Base-by-base conservation (phyloP, 2,329 filamentous ascomycete species). In the Aspergillus candidus region DNA sequence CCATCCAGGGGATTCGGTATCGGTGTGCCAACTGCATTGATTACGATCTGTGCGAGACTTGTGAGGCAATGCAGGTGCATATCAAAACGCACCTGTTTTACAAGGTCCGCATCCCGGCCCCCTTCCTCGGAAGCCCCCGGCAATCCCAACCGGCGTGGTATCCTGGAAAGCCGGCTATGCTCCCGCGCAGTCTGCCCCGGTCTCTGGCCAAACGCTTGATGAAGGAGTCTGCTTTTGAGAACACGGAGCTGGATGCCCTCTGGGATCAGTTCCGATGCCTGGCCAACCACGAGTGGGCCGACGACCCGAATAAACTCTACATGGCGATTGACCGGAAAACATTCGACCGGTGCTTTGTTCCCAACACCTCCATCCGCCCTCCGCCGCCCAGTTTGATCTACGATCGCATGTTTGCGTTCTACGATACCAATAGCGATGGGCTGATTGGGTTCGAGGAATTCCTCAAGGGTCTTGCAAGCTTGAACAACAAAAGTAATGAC, bases 231-330 rank as follows among this genome's bases (percentile, higher is more conserved):
- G 82, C 82, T 13, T 87, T 94, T 66, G 89, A 96, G 59, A 79
- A 85, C 22, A 84, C 88, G 2, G 88, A 94, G 64, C 73, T 98
- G 5, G 91, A 97, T 67, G 91, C 90, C 6, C 80, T 94, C 34
- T 97, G 90, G 84, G 91, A 97, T 60, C 91, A 97, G 61, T 98
- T 94, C 78, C 90, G 87, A 4, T 96, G 90, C 63, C 83, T 96
- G 67, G 91, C 91, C 34, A 91, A 86, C 53, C 84, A 83, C 5
- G 83, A 91, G 61, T 95, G 86, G 84, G 72, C 80, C 30, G 79
- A 84, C 13, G 91, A 97, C 60, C 86, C 88, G 0, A 82, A 86
- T 55, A 78, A 83, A 15, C 75, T 96, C 34, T 75, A 78, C 43
- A 76, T 91, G 55, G 93, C 89, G 30, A 94, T 97, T 73, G 90